Evolutionary conservation across 768 basidiomycete genomes (phyloP).

Genomic region (Boletus edulis): DNA sequence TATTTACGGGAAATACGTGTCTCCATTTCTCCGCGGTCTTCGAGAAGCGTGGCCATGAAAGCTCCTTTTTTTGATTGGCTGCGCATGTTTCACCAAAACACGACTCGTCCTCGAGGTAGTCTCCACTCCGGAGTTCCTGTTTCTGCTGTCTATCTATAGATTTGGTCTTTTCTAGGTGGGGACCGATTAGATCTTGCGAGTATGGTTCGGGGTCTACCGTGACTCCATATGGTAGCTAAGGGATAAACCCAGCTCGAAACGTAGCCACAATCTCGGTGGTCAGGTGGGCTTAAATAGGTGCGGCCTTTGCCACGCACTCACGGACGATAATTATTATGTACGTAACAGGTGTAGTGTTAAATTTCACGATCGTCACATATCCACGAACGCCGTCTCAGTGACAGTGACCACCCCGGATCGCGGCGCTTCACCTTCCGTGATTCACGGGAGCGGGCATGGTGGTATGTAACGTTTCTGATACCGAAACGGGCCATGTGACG

Average conservation of each 20-base stretch:
- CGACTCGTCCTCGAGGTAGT: conserved; percentile 19
- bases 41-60: conserved; percentile 3
- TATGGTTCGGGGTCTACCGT: conserved; percentile 16
- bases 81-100: conserved; percentile 23
- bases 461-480: conserved; percentile 27
- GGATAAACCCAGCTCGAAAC: conserved; percentile 13
- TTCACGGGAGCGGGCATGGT: conserved; percentile 18
- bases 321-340: conserved; percentile 20
- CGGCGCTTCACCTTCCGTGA: conserved; percentile 22
- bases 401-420: conserved; percentile 21
- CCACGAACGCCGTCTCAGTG: conserved; percentile 18
- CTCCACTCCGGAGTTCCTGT: conserved; percentile 26
- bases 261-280: conserved; percentile 6
- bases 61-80: conserved; percentile 13
- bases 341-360: conserved; percentile 16
- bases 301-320: conserved; percentile 9
- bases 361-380: conserved; percentile 22
- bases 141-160: conserved; percentile 31
- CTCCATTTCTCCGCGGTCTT: conserved; percentile 24
- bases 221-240: conserved; percentile 12
- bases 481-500: conserved; percentile 31
- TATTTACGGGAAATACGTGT: conserved; percentile 6
- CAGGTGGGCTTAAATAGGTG: conserved; percentile 13
- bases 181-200: conserved; percentile 18
- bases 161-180: conserved; percentile 4